A percentile compares a stretch with the other conserved stretches of the same genome.
Conservation (phyloP, 805 yeast species). For the Ogataea allantospora region DNA sequence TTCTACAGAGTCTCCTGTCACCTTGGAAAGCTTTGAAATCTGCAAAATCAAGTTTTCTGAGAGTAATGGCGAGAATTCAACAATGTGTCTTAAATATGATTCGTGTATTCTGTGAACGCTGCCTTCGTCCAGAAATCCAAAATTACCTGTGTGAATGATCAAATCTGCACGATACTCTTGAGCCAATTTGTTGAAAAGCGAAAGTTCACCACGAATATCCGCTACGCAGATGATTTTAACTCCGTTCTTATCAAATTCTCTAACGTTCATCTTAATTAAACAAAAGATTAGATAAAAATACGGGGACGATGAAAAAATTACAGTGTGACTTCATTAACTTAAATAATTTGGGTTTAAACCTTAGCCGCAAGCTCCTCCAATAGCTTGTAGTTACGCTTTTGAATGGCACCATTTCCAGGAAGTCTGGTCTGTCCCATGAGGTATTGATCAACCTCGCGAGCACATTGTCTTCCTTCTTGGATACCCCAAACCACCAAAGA, state of each 20-base stretch:
- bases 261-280: slow-evolving; percentile 6
- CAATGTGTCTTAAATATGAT: slow-evolving; percentile 60
- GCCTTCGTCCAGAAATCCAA: slow-evolving; percentile 68
- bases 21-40: slow-evolving; percentile 52
- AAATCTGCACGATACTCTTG: slow-evolving; percentile 44
- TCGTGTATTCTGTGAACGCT: slow-evolving; percentile 54
- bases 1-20: slow-evolving; percentile 40
- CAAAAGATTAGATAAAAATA: slow-evolving; percentile 2
- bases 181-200: slow-evolving; percentile 50
- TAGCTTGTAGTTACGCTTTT: slow-evolving; percentile 75
- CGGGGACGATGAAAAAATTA: background rate
- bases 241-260: slow-evolving; percentile 21
- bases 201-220: slow-evolving; percentile 54
- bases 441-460: slow-evolving; percentile 82
- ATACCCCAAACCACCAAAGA: slow-evolving; percentile 98
- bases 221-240: slow-evolving; percentile 41
- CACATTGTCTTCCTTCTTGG: slow-evolving; percentile 99
- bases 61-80: slow-evolving; percentile 61
- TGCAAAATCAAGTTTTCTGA: slow-evolving; percentile 47
- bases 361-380: slow-evolving; percentile 74
- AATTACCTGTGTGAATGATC: slow-evolving; percentile 72
- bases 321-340: background rate
- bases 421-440: slow-evolving; percentile 76
- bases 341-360: slow-evolving; percentile 33
- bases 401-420: slow-evolving; percentile 94